Conservation (phyloP, 1,284 basidiomycete species). For the Garcileccinum viscosum region DNA sequence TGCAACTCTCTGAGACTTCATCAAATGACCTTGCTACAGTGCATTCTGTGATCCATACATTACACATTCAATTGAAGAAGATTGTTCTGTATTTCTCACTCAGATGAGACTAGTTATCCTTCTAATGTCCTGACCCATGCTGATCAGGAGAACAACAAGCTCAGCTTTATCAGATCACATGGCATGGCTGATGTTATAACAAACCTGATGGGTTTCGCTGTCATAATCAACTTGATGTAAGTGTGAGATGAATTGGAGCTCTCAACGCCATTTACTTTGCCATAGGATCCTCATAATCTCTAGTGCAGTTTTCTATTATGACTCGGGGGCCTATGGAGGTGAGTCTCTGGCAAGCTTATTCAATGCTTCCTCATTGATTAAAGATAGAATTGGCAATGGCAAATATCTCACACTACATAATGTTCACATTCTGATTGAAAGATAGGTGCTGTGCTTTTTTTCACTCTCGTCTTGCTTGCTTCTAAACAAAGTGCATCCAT, state of each 20-base stretch:
- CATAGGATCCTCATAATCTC: slow-evolving; percentile 75
- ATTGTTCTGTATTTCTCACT: slow-evolving; percentile 26
- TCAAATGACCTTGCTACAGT: slow-evolving; percentile 11
- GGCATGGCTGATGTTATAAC: slow-evolving; percentile 71
- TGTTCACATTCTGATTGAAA: slow-evolving; percentile 26
- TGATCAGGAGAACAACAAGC: slow-evolving; percentile 69
- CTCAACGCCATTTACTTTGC: slow-evolving; percentile 1
- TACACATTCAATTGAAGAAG: slow-evolving; percentile 24
- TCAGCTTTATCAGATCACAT: slow-evolving; percentile 76
- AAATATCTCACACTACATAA: slow-evolving; percentile 31
- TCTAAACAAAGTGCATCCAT: slow-evolving; percentile 93
- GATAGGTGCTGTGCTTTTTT: slow-evolving; percentile 77
- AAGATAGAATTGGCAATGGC: slow-evolving; percentile 71
- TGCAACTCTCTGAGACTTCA: slow-evolving; percentile 9
- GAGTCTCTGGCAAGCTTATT: slow-evolving; percentile 75
- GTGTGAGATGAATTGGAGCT: slow-evolving; percentile 24
- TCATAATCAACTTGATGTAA: slow-evolving; percentile 85
- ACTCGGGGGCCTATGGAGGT: slow-evolving; percentile 37
- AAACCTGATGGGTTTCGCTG: slow-evolving; percentile 81
- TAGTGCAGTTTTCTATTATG: slow-evolving; percentile 77
- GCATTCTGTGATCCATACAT: slow-evolving; percentile 14
- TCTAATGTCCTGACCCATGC: slow-evolving; percentile 47
- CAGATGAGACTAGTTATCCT: slow-evolving; percentile 27
- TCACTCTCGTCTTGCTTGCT: slow-evolving; percentile 85
- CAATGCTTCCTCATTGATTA: slow-evolving; percentile 81